Percentiles rank a stretch among this genome's conserved stretches.
phyloP scores from a whole-genome alignment of 2,329 filamentous ascomycete genomes.

The Akanthomyces muscarius region DNA sequence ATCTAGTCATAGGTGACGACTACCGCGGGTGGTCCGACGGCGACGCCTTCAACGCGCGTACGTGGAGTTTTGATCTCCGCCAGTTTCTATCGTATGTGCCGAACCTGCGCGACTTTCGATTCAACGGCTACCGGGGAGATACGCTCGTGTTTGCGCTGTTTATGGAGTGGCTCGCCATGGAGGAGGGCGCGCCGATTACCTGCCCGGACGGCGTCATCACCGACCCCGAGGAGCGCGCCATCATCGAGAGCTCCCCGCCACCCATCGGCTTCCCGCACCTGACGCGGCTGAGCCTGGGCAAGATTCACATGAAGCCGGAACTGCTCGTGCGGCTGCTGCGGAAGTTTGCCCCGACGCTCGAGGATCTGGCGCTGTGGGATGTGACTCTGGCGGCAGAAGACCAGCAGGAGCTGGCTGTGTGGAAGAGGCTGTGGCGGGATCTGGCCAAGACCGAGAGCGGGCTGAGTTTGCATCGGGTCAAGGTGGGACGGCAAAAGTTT shows the following conservation, averaged over 20 bases:
- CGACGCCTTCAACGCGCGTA: background rate
- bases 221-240: constrained; percentile 3
- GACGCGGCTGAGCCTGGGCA: constrained; percentile 42
- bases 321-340: constrained; percentile 33
- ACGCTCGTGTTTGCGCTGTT: constrained; percentile 26
- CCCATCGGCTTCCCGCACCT: constrained; percentile 33
- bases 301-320: constrained; percentile 27
- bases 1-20: constrained; percentile 22
- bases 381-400: constrained; percentile 24
- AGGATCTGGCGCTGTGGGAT: constrained; percentile 43
- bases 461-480: constrained; percentile 33
- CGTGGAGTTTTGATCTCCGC: constrained; percentile 21
- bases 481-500: constrained; percentile 27
- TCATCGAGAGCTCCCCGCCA: constrained; percentile 18
- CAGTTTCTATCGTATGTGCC: constrained; percentile 37
- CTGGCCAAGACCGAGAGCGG: constrained; percentile 28
- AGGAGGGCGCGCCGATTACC: constrained; percentile 11
- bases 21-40: background rate
- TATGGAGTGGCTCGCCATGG: constrained; percentile 36
- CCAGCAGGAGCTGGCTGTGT: constrained; percentile 25
- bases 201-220: background rate
- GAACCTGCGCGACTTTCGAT: constrained; percentile 48
- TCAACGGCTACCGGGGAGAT: constrained; percentile 37
- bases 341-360: constrained; percentile 43
- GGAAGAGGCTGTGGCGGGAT: constrained; percentile 35